phyloP scores from a whole-genome alignment of 805 yeast species.

The Saccharomycopsis synnaedendra region DNA sequence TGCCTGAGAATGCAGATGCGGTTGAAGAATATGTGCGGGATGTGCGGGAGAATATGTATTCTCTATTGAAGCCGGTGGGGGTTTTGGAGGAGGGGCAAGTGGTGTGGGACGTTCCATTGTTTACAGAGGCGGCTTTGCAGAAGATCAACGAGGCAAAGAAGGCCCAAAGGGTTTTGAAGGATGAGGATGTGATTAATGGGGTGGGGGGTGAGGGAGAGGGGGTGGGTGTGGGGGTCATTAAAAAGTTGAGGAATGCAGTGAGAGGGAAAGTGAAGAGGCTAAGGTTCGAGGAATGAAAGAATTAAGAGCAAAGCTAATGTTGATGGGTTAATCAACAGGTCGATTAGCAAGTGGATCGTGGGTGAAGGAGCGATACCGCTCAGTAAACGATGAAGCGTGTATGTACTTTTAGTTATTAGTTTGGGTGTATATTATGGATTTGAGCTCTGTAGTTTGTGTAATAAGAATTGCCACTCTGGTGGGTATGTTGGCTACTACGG shows the following conservation, averaged over 20 bases:
- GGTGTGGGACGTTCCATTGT: constrained; percentile 29
- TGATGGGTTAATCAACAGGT: too few species aligned
- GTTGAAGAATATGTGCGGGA: constrained; percentile 18
- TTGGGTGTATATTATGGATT: not conserved
- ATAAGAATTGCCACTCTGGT: constrained; percentile 29
- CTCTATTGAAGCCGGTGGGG: constrained; percentile 2
- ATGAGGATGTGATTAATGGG: constrained; percentile 3
- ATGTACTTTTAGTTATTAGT: too few species aligned
- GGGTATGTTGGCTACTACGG: too few species aligned
- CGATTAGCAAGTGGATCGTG: too few species aligned
- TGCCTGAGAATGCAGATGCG: not conserved
- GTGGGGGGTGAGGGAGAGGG: constrained; percentile 5
- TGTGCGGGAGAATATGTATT: constrained; percentile 16
- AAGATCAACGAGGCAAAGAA: constrained; percentile 21
- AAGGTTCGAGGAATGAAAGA: not conserved
- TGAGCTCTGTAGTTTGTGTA: not conserved
- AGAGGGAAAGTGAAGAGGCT: not conserved
- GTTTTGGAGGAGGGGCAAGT: constrained; percentile 2
- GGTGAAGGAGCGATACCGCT: too few species aligned
- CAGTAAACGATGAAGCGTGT: too few species aligned
- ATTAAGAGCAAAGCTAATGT: too few species aligned
- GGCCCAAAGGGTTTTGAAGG: constrained; percentile 4
- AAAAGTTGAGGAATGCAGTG: constrained; percentile 6
- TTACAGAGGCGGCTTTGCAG: constrained; percentile 22
- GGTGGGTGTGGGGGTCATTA: constrained; percentile 9